Evolutionary conservation across 116 monocot genomes (phyloP).

Genomic region (Papilionanthe hybrid): DNA sequence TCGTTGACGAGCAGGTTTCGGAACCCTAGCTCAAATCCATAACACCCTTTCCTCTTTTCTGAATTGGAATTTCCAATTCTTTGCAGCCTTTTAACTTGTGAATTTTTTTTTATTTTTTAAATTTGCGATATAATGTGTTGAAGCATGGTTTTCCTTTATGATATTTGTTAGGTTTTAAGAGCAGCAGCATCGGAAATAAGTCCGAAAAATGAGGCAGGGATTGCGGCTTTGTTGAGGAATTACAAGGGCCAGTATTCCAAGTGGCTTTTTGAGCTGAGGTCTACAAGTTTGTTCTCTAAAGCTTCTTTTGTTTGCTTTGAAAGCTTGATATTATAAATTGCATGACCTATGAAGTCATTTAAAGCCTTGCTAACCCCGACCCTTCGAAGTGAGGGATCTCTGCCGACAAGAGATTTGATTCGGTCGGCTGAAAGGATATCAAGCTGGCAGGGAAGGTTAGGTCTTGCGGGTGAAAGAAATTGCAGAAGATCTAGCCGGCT

Average conservation of each 20-base stretch:
- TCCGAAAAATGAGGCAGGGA: conserved; percentile 77
- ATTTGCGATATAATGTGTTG: background rate
- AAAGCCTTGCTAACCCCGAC: background rate
- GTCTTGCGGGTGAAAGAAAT: no score
- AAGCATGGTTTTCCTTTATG: background rate
- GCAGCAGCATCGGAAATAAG: conserved; percentile 38
- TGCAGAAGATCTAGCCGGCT: no score
- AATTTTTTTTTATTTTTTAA: background rate
- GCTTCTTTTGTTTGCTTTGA: background rate
- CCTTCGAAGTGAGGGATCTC: background rate
- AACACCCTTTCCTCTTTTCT: background rate
- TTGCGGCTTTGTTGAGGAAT: conserved; percentile 37
- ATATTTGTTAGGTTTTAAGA: conserved; percentile 48
- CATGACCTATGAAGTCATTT: background rate
- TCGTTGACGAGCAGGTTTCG: conserved; percentile 64
- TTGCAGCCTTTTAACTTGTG: background rate
- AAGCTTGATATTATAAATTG: background rate
- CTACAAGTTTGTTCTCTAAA: background rate
- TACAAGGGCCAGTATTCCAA: conserved; percentile 60
- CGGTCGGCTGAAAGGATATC: no score
- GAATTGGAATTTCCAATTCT: background rate
- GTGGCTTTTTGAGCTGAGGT: conserved; percentile 91
- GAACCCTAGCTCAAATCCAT: background rate
- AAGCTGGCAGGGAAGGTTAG: no score
- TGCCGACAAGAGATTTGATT: no score